Conservation (phyloP, 768 basidiomycete species). For the Termitomyces sp. region DNA sequence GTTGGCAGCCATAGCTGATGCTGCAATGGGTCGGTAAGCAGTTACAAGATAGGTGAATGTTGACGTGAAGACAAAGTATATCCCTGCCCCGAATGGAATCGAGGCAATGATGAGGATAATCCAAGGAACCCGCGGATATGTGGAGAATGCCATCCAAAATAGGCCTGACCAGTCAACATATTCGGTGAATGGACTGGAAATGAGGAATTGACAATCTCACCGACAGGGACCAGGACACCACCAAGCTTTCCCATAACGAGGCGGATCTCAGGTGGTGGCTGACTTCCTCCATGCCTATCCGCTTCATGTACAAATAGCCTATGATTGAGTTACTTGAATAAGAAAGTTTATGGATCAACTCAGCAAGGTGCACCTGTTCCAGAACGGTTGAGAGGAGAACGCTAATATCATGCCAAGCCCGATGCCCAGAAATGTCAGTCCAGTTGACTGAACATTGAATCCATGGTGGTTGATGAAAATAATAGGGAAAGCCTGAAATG, state of each 20-base stretch:
- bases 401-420: slow-evolving; percentile 54
- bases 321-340: neutral
- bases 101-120: slow-evolving; percentile 64
- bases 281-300: slow-evolving; percentile 31
- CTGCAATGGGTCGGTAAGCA: slow-evolving; percentile 61
- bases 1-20: slow-evolving; percentile 67
- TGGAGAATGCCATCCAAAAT: slow-evolving; percentile 62
- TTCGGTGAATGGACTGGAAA: slow-evolving; percentile 46
- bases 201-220: slow-evolving; percentile 36
- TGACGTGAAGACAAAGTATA: slow-evolving; percentile 67
- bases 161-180: slow-evolving; percentile 37
- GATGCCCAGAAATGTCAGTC: slow-evolving; percentile 59
- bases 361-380: slow-evolving; percentile 48
- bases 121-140: slow-evolving; percentile 50
- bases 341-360: slow-evolving; percentile 17
- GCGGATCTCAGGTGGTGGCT: slow-evolving; percentile 61
- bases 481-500: slow-evolving; percentile 58
- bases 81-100: slow-evolving; percentile 59
- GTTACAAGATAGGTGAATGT: slow-evolving; percentile 73
- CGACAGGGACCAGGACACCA: slow-evolving; percentile 60
- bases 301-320: slow-evolving; percentile 13
- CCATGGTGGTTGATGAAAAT: slow-evolving; percentile 46
- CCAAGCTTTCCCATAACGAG: slow-evolving; percentile 68
- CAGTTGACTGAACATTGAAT: slow-evolving; percentile 49
- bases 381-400: slow-evolving; percentile 46